Evolutionary conservation across 75 land plant genomes (phyloP).

Genomic region (Ceratopteris richardii): DNA sequence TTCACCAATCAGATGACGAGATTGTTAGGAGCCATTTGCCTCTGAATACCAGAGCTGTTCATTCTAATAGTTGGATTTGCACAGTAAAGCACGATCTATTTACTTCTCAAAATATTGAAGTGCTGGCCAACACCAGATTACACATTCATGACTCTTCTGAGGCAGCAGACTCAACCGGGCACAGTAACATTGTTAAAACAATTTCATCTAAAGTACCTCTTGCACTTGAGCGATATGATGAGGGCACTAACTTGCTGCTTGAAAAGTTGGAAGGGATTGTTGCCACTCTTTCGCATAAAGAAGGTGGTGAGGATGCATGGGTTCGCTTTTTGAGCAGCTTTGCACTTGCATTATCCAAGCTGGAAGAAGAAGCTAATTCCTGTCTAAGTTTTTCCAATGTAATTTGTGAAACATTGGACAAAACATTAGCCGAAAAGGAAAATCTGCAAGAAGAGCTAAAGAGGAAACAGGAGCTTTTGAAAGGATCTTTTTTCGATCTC

Average conservation of each 20-base stretch:
- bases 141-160: background rate
- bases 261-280: constrained; percentile 1
- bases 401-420: background rate
- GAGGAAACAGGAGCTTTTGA: constrained; percentile 60
- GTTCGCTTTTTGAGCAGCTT: constrained; percentile 1
- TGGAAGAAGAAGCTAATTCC: constrained; percentile 4
- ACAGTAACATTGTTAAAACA: background rate
- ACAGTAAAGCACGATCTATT: no score
- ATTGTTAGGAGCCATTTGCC: background rate
- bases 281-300: background rate
- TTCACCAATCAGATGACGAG: background rate
- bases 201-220: background rate
- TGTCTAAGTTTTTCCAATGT: background rate
- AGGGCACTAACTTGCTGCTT: background rate
- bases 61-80: no score
- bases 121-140: background rate
- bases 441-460: constrained; percentile 37
- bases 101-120: no score
- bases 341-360: constrained; percentile 1
- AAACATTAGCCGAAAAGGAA: constrained; percentile 24
- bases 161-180: background rate
- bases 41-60: no score
- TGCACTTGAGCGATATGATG: background rate
- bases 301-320: constrained; percentile 1
- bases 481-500: constrained; percentile 64